Percentiles rank a stretch among this genome's conserved stretches.
phyloP scores from a whole-genome alignment of 2,329 filamentous ascomycete species.

The Ophiostoma populinum region DNA sequence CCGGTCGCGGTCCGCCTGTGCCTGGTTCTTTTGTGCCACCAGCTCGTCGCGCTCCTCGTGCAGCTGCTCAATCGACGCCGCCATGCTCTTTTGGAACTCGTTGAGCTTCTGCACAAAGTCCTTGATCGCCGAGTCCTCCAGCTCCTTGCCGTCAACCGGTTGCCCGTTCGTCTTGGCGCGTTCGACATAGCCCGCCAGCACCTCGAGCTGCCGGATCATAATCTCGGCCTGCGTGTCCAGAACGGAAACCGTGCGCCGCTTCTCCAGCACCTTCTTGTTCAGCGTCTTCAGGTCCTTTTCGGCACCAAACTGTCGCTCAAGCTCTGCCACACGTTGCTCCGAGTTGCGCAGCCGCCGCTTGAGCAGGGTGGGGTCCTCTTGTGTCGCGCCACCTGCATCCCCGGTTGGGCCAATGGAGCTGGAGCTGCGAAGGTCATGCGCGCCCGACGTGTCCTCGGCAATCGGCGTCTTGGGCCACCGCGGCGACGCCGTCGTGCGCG shows the following conservation, averaged over 20 bases:
- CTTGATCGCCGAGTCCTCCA: conserved; percentile 83
- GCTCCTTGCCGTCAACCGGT: conserved; percentile 60
- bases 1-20: conserved; percentile 76
- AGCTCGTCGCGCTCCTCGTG: conserved; percentile 62
- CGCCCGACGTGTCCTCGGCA: conserved; percentile 32
- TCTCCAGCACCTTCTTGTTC: conserved; percentile 78
- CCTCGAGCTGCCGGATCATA: conserved; percentile 80
- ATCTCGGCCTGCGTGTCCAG: conserved; percentile 91
- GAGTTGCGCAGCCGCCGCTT: conserved; percentile 64
- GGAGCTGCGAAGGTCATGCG: conserved; percentile 54
- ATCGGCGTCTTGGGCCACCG: conserved; percentile 55
- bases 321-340: conserved; percentile 70
- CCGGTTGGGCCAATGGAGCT: conserved; percentile 39
- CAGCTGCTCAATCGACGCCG: conserved; percentile 39
- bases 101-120: conserved; percentile 67
- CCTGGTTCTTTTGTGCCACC: conserved; percentile 66
- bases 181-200: conserved; percentile 75
- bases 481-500: conserved; percentile 43
- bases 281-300: conserved; percentile 55
- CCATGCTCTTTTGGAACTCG: conserved; percentile 41
- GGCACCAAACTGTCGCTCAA: conserved; percentile 58
- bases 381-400: conserved; percentile 34
- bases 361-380: conserved; percentile 46
- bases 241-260: conserved; percentile 87
- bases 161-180: conserved; percentile 68